Evolutionary conservation across 495 filamentous ascomycete genomes (phyloP), one percentile per base, ranked within the genome.

Genomic region (Talaromyces stipitatus): DNA sequence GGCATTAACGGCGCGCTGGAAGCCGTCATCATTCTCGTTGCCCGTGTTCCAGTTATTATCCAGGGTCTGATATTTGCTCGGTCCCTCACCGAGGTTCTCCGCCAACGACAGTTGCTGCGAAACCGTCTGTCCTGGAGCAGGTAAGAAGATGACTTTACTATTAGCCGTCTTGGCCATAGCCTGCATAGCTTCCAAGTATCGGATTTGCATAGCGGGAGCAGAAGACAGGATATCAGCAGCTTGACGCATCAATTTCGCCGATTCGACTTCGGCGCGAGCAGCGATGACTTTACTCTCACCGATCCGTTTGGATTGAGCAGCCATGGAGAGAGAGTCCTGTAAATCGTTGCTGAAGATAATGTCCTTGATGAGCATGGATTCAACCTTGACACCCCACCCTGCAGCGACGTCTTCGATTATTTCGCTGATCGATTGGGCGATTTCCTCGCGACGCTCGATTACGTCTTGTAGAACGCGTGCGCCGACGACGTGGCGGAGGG

Each of bases 311-410:
- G 83, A 87, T 79, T 98, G 91, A n/a, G 94, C 94, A n/a, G 94
- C 94, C 94, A 99, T 99, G 67, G 89, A 94, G 56, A 99, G 82
- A n/a, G 89, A 94, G 58, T 97, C 94, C 71, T 99, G 94, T 28
- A 99, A 83, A 58, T 97, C 94, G 66, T 86, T 82, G 79, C 83
- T 88, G 85, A 99, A 99, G 69, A 97, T 90, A 69, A 99, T 95
- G 72, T 99, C 94, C 74, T 99, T 99, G 81, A 99, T 90, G 57
- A 99, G 83, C 95, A 99, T 99, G 64, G 85, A 89, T 79, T 97
- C 95, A 57, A 99, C 94, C 66, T 89, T 82, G 20, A 95, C 91
- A 72, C 94, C 94, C 94, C 94, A 99, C 59, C 90, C 91, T 24
- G 82, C 73, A 16, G 94, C 94, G 4, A 96, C 92, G 60, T 96